Percentiles rank a stretch among this genome's conserved stretches.
Conservation (phyloP, 305 asterid species). For the Solanum aculeatissimum region DNA sequence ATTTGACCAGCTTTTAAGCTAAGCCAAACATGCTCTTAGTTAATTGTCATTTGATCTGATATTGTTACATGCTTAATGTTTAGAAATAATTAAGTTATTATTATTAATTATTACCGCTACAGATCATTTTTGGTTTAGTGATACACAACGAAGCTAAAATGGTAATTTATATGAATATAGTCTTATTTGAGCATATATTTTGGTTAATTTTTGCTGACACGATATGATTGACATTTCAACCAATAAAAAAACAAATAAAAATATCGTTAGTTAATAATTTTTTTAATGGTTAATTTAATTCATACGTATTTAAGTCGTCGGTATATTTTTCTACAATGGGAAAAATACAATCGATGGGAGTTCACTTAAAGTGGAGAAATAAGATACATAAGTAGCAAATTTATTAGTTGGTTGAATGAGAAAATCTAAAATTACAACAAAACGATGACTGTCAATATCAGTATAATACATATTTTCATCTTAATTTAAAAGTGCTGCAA, state of each 20-base stretch:
- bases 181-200: not conserved
- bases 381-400: not conserved
- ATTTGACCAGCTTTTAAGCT: no score
- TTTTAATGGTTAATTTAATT: not conserved
- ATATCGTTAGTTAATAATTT: not conserved
- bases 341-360: not conserved
- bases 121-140: no score
- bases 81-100: no score
- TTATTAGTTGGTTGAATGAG: not conserved
- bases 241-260: not conserved
- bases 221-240: not conserved
- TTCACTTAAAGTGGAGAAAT: not conserved
- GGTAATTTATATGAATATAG: not conserved
- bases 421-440: not conserved
- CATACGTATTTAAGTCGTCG: not conserved
- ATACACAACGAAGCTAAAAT: not conserved
- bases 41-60: no score
- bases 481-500: slow-evolving; percentile 10
- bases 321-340: not conserved
- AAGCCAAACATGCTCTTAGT: no score
- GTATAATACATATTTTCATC: slow-evolving; percentile 2
- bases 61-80: no score
- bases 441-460: slow-evolving; percentile 13
- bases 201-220: not conserved
- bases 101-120: no score